A percentile compares a stretch with the other conserved stretches of the same genome.
Conservation (phyloP, 2,329 filamentous ascomycete genomes). For the Aspergillus sp. region DNA sequence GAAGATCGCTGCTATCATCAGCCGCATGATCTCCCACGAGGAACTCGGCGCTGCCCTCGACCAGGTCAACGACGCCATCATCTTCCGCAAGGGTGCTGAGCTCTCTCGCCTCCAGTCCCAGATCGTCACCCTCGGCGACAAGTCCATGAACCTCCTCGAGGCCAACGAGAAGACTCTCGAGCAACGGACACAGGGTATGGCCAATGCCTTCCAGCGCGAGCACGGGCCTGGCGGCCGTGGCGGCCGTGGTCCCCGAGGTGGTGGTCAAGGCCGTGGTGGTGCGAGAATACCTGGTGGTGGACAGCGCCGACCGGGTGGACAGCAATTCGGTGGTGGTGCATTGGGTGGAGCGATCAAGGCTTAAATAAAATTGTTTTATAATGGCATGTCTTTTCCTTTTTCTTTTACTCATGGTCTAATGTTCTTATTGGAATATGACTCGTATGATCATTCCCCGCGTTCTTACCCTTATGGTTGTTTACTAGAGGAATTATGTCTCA, state of each 20-base stretch:
- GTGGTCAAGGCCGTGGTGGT: conserved; percentile 39
- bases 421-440: conserved; percentile 25
- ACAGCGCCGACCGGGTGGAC: conserved; percentile 48
- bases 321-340: conserved; percentile 52
- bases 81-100: conserved; percentile 99
- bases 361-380: conserved; percentile 38
- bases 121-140: conserved; percentile 90
- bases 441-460: conserved; percentile 20
- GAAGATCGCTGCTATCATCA: conserved; percentile 93
- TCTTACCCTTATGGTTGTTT: conserved; percentile 12
- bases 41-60: conserved; percentile 94
- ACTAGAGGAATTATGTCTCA: conserved; percentile 8
- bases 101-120: conserved; percentile 93
- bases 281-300: conserved; percentile 39
- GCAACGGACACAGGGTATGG: conserved; percentile 92
- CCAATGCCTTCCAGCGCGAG: conserved; percentile 93
- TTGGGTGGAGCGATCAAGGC: conserved; percentile 53
- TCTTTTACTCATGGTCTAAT: conserved; percentile 19
- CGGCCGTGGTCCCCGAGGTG: conserved; percentile 54
- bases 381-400: conserved; percentile 23
- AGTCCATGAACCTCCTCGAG: conserved; percentile 94
- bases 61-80: conserved; percentile 94
- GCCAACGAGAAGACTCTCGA: conserved; percentile 96
- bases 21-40: conserved; percentile 99
- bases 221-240: conserved; percentile 71